A percentile compares a stretch with the other conserved stretches of the same genome.
Conservation (phyloP, 257 asterid genomes). For the Buddleja alternifolia region DNA sequence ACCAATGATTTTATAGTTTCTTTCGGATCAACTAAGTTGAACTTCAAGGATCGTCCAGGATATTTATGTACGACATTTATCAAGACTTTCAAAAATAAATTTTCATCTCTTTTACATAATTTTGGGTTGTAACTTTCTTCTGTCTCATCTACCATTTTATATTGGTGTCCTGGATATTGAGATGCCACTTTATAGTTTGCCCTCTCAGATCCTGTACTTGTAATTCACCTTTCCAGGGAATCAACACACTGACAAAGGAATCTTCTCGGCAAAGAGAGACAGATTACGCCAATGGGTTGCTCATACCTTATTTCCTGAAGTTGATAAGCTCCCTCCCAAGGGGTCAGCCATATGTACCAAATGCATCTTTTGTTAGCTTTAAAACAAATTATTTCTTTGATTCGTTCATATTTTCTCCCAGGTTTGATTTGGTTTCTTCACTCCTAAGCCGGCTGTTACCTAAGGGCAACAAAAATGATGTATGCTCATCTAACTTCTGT, state of each 20-base stretch:
- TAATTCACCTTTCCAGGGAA: constrained; percentile 51
- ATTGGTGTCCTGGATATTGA: not conserved
- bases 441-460: constrained; percentile 62
- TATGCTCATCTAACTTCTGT: constrained; percentile 39
- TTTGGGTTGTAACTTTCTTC: constrained; percentile 8
- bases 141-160: constrained; percentile 24
- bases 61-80: not conserved
- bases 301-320: constrained; percentile 45
- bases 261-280: constrained; percentile 62
- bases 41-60: constrained; percentile 9
- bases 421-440: constrained; percentile 64
- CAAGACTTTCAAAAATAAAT: not conserved
- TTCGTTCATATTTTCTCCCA: constrained; percentile 42
- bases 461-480: constrained; percentile 42
- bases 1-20: not conserved
- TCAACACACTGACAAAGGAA: constrained; percentile 49
- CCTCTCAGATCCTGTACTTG: constrained; percentile 24
- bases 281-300: constrained; percentile 56
- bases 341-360: constrained; percentile 47
- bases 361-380: constrained; percentile 27
- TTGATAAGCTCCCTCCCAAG: constrained; percentile 41
- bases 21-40: constrained; percentile 1
- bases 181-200: constrained; percentile 14
- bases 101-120: not conserved
- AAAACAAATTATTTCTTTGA: constrained; percentile 22